Base-by-base conservation (phyloP, 257 asterid species). In the Primulina huaijiensis region DNA sequence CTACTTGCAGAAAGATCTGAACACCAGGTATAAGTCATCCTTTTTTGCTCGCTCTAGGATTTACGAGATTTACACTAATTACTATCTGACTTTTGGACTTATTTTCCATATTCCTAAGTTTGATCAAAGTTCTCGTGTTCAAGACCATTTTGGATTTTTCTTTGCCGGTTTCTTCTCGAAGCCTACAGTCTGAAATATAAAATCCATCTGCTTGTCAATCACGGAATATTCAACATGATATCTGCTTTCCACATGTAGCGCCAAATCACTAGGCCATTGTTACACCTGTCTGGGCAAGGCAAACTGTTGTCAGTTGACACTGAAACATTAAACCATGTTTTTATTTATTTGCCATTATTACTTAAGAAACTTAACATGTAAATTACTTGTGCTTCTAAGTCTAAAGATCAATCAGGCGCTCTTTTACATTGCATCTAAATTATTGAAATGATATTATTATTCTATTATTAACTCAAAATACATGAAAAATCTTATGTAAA, bases 1-100 rank as follows among this genome's bases (percentile, higher is more conserved):
- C 86, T 89, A 59, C 88, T 94, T 70, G 87, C 98, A 20, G 90
- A 91, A 79, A 85, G 87, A 82, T 92, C 90, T 77, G 99, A 94
- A 74, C 85, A 83, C 74, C 99, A 88, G 98, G 92, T 86, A 80
- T 40, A 50, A 16, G 21, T 50, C 2, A 50, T 50, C 20, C 8
- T 43, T 43, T 43, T 43, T 43, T 27, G n/a, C 53, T 43, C 7
- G 7, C n/a, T 43, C 5, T 43, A 12, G 53, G n/a, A 43, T 43
- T 43, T 12, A 43, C n/a, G n/a, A 14, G 53, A 14, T 19, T 14
- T 4, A 1, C 53, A 11, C 53, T 3, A 10, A 38, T 38, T 38
- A 3, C n/a, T 12, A 12, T 43, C 53, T 14, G n/a, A 43, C 53
- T 43, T 10, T 43, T 43, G 53, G 16, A 43, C 19, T 43, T 43